Evolutionary conservation across 148 eudicot genomes (phyloP), one percentile per base, ranked within the genome.

Genomic region (Polygonum aviculare): DNA sequence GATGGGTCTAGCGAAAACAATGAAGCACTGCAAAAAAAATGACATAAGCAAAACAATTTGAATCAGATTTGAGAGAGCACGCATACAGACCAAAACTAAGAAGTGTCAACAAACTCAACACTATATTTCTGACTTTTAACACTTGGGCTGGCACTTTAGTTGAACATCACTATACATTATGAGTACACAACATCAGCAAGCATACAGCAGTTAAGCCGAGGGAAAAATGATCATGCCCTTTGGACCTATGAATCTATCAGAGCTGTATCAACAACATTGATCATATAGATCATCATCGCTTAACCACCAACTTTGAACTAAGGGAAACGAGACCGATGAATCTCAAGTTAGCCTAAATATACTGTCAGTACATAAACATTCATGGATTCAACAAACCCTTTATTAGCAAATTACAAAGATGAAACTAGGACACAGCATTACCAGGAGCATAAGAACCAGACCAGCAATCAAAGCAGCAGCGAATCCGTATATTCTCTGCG

Each of bases 1-100:
- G 88, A 94, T 88, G 75, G 98, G 94, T 76, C 67, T 90, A 5
- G 80, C 81, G 75, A 92, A 92, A 52, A 89, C 92, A 76, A 89
- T 50, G 79, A 90, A 22, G 49, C 97, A 94, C 97, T 94, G 97
- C 83, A 83, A 80, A 73, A 69, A 39, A 69, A 39, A 65, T n/a
- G 51, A 54, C 40, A 80, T 48, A 22, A 33, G 7, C 72, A 78
- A 57, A 38, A 62, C n/a, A 62, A 62, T 5, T 62, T 62, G 38
- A 31, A 62, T 26, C 16, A 26, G 16, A 26, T 62, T 26, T 62
- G 38, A 62, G 69, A 8, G 38, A 31, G 69, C 8, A 60, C 26
- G 31, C 16, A 26, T 26, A 26, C 36, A 26, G 38, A 22, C 36
- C 69, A 33, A 4, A 33, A 62, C 38, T 62, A 26, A 22, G 11